Base-by-base conservation (phyloP, 2,329 filamentous ascomycete species). In the Fusarium citri region DNA sequence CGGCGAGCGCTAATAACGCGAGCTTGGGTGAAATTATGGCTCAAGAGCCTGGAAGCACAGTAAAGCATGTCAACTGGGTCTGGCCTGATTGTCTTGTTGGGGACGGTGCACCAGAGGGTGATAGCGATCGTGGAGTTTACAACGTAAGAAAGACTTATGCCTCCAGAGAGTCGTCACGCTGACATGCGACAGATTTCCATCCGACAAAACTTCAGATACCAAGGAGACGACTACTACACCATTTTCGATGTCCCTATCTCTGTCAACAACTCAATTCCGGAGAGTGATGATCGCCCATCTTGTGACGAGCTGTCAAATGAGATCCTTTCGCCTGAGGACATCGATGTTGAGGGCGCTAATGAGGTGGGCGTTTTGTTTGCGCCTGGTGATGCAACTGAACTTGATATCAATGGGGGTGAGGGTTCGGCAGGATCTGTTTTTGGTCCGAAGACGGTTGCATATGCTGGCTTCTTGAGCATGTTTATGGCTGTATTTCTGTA, bases 61-160 rank as follows among this genome's bases (percentile, higher is more conserved):
- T 93, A 45, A 93, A 93, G 76, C 90, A 93, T 75, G 84, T 92
- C 66, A 89, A 90, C 74, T 93, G 91, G 89, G 81, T 86, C 22
- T 93, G 90, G 90, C 91, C 91, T 0, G 85, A 86, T 61, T 93
- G 91, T 72, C 81, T 93, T 0, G 87, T 89, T 5, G 90, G 90
- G 20, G 81, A 89, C 51, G 88, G 88, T 5, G 77, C 84, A 68
- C 81, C 84, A 26, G 72, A 77, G 3, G 76, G 79, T 1, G 80
- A 81, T 59, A 88, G 84, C 53, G 86, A 85, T 5, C 64, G 72
- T 16, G 90, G 90, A 5, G 79, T 82, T 20, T 92, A 92, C 76
- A 92, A 93, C 72, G 85, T 86, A 67, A 74, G 84, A 85, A 76
- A 22, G 80, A 31, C 28, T 15, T 15, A 25, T 16, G 20, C 3